Base-by-base conservation (phyloP, 306 rosid genomes). In the Abrus precatorius region DNA sequence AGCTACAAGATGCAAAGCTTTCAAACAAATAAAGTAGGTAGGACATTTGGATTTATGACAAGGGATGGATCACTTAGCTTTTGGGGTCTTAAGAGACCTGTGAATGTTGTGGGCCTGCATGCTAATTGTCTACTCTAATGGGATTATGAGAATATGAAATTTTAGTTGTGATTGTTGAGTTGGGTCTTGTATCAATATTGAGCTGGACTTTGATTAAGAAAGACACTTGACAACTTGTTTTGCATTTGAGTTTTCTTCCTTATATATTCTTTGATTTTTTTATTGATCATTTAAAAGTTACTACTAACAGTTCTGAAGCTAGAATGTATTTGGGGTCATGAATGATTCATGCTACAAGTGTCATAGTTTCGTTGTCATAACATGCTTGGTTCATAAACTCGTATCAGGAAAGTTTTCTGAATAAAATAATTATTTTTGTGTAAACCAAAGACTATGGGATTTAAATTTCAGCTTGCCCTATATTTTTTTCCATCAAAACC, bases 81-180 rank as follows among this genome's bases (percentile, higher is more conserved):
- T 70, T 20, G 41, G 10, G 44, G 14, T 57, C 69, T 30, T 55
- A 40, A 27, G 30, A 74, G 50, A 76, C 50, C 34, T 44, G 11
- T 59, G 61, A 56, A 56, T 43, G 32, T 43, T 67, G 14, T 78
- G 48, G 64, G 67, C 2, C 7, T 67, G 48, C 61, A 60, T 40
- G 75, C 41, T 52, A 30, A 36, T 6, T 33, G 27, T 11, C 27
- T 11, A 61, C 11, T 43, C 47, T 9, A 33, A n/a, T 69, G 20
- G 38, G 76, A 33, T 53, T 5, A 32, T 44, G 62, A 44, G 10
- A n/a, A 30, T 67, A 5, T 29, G 75, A 43, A 49, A 41, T 62
- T 78, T 69, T 49, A 69, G 61, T 69, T 78, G 27, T 66, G 75
- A 55, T 40, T 66, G 52, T 34, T 76, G 80, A 52, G 29, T 33